phyloP scores from a whole-genome alignment of 257 asterid species.

The Ocimum tenuiflorum region DNA sequence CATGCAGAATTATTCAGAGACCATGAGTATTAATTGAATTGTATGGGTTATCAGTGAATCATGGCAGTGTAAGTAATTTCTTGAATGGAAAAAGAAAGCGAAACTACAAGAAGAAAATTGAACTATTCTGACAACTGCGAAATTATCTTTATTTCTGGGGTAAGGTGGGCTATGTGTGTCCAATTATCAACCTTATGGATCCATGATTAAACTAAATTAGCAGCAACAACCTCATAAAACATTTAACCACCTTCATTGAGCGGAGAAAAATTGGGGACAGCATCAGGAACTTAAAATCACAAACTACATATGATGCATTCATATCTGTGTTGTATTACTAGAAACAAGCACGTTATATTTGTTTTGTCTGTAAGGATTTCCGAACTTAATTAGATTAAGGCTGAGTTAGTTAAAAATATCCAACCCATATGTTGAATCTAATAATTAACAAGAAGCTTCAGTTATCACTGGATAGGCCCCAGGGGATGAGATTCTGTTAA shows the following conservation, averaged over 20 bases:
- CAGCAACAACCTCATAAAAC: not conserved
- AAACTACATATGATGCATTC: not conserved
- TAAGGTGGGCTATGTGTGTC: not conserved
- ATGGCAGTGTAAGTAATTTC: not conserved
- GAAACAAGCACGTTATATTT: no score
- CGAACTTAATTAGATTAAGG: not conserved
- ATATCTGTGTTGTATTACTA: no score
- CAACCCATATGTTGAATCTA: not conserved
- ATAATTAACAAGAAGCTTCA: not conserved
- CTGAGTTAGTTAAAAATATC: not conserved
- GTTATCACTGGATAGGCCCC: not conserved
- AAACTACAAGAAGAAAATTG: not conserved
- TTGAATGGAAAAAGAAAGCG: not conserved
- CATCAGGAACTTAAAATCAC: not conserved
- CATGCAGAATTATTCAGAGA: slow-evolving; percentile 1
- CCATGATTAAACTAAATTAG: not conserved
- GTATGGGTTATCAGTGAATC: not conserved
- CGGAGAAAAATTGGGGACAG: not conserved
- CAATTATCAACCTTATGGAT: not conserved
- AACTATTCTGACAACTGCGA: not conserved
- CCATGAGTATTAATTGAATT: no score
- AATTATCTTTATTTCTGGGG: not conserved
- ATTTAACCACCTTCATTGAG: not conserved
- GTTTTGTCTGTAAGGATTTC: no score
- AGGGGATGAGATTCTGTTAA: not conserved